Evolutionary conservation across 2,329 filamentous ascomycete species (phyloP), one percentile per base, ranked within the genome.

Genomic region (Orbilia quercus): DNA sequence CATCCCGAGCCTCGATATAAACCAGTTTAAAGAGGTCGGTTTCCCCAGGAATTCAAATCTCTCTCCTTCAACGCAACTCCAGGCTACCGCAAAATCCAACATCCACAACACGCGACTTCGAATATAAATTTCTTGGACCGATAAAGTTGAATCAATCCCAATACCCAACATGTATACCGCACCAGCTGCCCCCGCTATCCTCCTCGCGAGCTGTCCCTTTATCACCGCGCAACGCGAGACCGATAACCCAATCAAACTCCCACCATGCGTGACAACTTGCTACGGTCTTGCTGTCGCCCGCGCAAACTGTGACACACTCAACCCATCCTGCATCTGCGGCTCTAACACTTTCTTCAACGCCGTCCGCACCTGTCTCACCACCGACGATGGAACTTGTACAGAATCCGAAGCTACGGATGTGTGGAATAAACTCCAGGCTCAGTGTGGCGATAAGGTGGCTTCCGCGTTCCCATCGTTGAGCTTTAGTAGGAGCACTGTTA

Each of bases 281-380:
- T 65, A 65, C 18, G 59, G 59, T 18, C 59, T 72, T 14, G 67
- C 67, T 14, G 36, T 72, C 7, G 67, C 59, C 14, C 67, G 67
- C n/a, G 67, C 67, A 3, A 72, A 34, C 59, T 72, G 67, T 53
- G 67, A 72, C 25, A 65, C 59, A 12, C 67, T 72, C 28, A 58
- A 53, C n/a, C 67, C 67, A 22, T 59, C 67, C 11, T 72, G 67
- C 23, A 72, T 72, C 36, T 72, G 67, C 38, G 67, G 67, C 18
- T 72, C 67, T 9, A 65, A 65, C 20, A 55, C 59, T n/a, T 72
- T 72, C 20, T 65, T 72, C 38, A 65, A 34, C 28, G 59, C 53
- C 38, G 47, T 72, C 12, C 53, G 67, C 20, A 72, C 50, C 22
- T 72, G 67, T 28, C 45, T 72, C 22, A 59, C 44, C 6, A 64